Conservation (phyloP, 805 yeast genomes). For the Barnettozyma vustinii region DNA sequence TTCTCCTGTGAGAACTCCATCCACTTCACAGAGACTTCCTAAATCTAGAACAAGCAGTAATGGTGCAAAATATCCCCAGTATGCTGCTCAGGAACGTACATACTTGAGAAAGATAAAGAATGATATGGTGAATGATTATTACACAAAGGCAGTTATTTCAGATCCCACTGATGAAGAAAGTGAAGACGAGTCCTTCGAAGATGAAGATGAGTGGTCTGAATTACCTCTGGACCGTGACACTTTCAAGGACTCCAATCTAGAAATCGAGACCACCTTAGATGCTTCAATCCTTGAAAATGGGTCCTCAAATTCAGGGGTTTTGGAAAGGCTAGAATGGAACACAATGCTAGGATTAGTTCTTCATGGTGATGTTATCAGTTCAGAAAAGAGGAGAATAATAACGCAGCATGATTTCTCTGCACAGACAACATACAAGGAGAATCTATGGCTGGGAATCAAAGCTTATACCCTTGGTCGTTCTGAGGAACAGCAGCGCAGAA, state of each 20-base stretch:
- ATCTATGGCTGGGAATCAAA: conserved; percentile 81
- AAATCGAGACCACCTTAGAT: conserved; percentile 38
- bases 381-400: conserved; percentile 77
- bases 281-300: conserved; percentile 16
- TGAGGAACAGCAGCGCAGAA: conserved; percentile 68
- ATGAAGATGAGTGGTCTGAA: conserved; percentile 22
- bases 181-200: conserved; percentile 23
- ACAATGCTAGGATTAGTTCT: conserved; percentile 84
- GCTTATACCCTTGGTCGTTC: conserved; percentile 80
- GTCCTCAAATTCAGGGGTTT: conserved; percentile 34
- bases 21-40: conserved; percentile 14
- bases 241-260: conserved; percentile 38
- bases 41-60: conserved; percentile 19
- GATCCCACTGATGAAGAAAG: conserved; percentile 30
- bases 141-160: conserved; percentile 57
- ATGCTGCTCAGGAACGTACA: conserved; percentile 54
- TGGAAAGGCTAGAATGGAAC: conserved; percentile 93
- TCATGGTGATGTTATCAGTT: conserved; percentile 90
- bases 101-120: conserved; percentile 59
- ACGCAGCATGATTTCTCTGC: conserved; percentile 46
- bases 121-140: conserved; percentile 62
- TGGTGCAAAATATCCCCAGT: conserved; percentile 23
- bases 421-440: conserved; percentile 57
- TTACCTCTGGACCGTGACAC: conserved; percentile 5
- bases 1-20: conserved; percentile 24